Percentiles rank a stretch among this genome's conserved stretches.
Conservation (phyloP, 768 basidiomycete genomes). For the Neoboletus magnificus region DNA sequence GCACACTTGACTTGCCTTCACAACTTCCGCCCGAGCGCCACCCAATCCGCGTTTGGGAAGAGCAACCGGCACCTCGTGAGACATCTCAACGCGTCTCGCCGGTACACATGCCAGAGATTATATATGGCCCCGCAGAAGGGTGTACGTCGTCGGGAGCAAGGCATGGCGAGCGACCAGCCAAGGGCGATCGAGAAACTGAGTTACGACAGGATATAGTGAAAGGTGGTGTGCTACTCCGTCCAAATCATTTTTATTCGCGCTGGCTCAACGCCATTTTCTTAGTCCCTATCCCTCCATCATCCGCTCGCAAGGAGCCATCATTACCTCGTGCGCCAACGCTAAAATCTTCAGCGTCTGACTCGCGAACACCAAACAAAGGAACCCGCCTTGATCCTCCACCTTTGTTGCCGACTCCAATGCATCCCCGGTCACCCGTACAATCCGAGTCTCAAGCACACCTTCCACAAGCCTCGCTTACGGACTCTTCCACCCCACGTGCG, state of each 20-base stretch:
- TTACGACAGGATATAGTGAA: neutral
- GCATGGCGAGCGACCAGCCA: neutral
- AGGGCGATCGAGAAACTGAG: neutral
- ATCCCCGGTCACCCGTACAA: neutral
- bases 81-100: slow-evolving; percentile 14
- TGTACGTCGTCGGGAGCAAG: neutral
- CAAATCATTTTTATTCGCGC: neutral
- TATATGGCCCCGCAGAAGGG: neutral
- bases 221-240: slow-evolving; percentile 6
- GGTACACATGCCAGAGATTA: neutral
- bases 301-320: neutral
- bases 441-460: neutral
- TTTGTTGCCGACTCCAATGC: neutral
- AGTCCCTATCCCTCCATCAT: slow-evolving; percentile 2
- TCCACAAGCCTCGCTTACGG: neutral
- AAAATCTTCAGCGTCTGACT: neutral
- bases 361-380: neutral
- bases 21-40: slow-evolving; percentile 14
- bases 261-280: slow-evolving; percentile 5
- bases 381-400: neutral
- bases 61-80: slow-evolving; percentile 10
- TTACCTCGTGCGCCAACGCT: neutral
- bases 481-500: neutral
- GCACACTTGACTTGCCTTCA: neutral
- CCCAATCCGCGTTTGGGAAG: slow-evolving; percentile 30